Conservation (phyloP, 2,329 filamentous ascomycete species). For the Microdochium bolleyi region DNA sequence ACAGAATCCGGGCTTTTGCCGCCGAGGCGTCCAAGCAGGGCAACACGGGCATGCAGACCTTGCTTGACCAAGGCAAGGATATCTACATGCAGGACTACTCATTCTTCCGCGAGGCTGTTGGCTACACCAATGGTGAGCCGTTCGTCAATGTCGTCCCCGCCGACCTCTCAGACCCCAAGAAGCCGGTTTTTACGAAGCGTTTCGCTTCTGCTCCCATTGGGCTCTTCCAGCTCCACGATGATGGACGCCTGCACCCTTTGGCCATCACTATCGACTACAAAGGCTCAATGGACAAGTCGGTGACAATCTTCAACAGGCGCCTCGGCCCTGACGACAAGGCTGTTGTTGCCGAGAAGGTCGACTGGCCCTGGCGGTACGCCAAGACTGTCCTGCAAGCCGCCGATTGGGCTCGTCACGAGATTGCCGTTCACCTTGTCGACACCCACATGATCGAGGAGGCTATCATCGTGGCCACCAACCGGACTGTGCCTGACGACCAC, state of each 20-base stretch:
- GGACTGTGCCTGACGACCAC: conserved; percentile 31
- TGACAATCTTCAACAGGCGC: conserved; percentile 40
- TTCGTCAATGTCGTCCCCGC: conserved; percentile 12
- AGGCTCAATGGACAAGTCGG: conserved; percentile 29
- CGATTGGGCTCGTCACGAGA: conserved; percentile 40
- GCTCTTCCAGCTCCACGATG: conserved; percentile 31
- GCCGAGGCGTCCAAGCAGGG: neutral
- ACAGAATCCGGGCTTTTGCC: neutral
- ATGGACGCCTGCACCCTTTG: conserved; percentile 38
- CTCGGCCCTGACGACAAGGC: conserved; percentile 20
- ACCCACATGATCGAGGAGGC: conserved; percentile 39
- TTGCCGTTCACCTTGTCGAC: conserved; percentile 34
- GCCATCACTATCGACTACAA: conserved; percentile 40
- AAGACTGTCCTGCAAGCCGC: conserved; percentile 38
- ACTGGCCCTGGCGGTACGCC: conserved; percentile 45
- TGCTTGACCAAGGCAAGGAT: conserved; percentile 17
- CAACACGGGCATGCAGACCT: neutral
- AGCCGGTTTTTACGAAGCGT: conserved; percentile 17
- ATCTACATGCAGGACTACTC: conserved; percentile 35
- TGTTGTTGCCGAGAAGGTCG: conserved; percentile 24
- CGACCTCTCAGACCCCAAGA: conserved; percentile 19
- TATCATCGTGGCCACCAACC: conserved; percentile 36
- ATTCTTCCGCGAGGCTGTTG: conserved; percentile 30
- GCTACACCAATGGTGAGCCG: conserved; percentile 2
- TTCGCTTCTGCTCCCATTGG: conserved; percentile 30